phyloP scores from a whole-genome alignment of 805 yeast species.

The Danielia oregonensis region DNA sequence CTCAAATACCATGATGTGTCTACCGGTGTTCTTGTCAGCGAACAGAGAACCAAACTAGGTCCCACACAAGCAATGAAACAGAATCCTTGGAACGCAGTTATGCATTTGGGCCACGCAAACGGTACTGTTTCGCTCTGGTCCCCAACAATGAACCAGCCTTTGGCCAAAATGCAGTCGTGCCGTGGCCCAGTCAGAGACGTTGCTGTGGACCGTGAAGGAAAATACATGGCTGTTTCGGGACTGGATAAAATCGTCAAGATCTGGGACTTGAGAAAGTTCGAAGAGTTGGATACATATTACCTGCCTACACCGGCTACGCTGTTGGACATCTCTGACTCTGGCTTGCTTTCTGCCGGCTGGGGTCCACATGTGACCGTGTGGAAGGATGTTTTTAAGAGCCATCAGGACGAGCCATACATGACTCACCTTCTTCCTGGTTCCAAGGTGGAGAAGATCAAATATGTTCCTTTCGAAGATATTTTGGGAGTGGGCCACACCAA shows the following conservation, averaged over 20 bases:
- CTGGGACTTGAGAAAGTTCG: constrained; percentile 89
- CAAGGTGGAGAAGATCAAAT: constrained; percentile 60
- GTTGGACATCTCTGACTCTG: constrained; percentile 80
- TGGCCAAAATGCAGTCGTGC: constrained; percentile 75
- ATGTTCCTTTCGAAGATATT: constrained; percentile 96
- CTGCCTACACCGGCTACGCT: constrained; percentile 84
- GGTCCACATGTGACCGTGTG: constrained; percentile 94
- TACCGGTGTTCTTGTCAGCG: constrained; percentile 83
- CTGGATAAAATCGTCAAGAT: constrained; percentile 79
- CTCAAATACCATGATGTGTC: constrained; percentile 93
- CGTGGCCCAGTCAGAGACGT: constrained; percentile 85
- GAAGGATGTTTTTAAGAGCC: constrained; percentile 75
- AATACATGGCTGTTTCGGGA: constrained; percentile 91
- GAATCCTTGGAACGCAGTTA: constrained; percentile 93
- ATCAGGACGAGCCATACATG: constrained; percentile 87
- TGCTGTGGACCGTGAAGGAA: constrained; percentile 87
- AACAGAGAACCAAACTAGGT: constrained; percentile 81
- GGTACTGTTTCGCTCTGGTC: constrained; percentile 95
- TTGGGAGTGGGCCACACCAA: constrained; percentile 79
- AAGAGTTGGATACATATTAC: constrained; percentile 65
- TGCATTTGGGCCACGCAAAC: constrained; percentile 89
- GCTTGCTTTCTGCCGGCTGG: constrained; percentile 86
- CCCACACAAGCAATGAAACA: constrained; percentile 86
- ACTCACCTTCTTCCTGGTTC: constrained; percentile 80
- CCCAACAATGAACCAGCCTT: constrained; percentile 80